phyloP scores from a whole-genome alignment of 768 basidiomycete species.

The Lentinula guzmanii region DNA sequence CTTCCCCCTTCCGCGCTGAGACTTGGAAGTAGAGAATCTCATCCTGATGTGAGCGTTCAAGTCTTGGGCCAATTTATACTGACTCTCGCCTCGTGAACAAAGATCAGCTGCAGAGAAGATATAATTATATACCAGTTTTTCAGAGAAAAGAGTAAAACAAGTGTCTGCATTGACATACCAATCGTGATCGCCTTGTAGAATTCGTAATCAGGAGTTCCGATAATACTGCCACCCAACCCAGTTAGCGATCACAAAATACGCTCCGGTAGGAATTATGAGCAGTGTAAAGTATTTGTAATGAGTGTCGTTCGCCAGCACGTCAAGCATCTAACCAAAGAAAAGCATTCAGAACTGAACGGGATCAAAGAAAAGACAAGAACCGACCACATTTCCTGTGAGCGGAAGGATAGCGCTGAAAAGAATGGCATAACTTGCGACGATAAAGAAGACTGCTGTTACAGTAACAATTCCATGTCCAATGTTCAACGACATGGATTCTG shows the following conservation, averaged over 20 bases:
- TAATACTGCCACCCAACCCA: slow-evolving; percentile 99
- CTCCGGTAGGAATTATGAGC: slow-evolving; percentile 71
- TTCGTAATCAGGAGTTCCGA: slow-evolving; percentile 62
- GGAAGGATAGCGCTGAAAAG: slow-evolving; percentile 64
- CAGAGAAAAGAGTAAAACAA: too few relatives aligned
- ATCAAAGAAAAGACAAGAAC: slow-evolving; percentile 13
- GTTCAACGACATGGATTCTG: slow-evolving; percentile 8
- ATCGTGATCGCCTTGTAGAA: too few relatives aligned
- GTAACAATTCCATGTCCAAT: slow-evolving; percentile 43
- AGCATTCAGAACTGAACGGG: background rate
- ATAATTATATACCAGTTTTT: too few relatives aligned
- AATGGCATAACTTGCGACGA: slow-evolving; percentile 53
- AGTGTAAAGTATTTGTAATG: slow-evolving; percentile 90
- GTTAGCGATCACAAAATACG: slow-evolving; percentile 93
- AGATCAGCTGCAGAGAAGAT: too few relatives aligned
- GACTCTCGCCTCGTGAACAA: too few relatives aligned
- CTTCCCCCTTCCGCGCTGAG: too few relatives aligned
- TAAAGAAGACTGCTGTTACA: slow-evolving; percentile 46
- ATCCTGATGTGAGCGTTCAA: too few relatives aligned
- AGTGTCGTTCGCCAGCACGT: slow-evolving; percentile 59
- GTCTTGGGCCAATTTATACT: too few relatives aligned
- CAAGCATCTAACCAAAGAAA: slow-evolving; percentile 43
- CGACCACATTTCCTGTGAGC: slow-evolving; percentile 41
- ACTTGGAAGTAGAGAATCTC: too few relatives aligned
- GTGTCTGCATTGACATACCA: too few relatives aligned